Conservation (phyloP, 345 rosid species). For the Brassica juncea region DNA sequence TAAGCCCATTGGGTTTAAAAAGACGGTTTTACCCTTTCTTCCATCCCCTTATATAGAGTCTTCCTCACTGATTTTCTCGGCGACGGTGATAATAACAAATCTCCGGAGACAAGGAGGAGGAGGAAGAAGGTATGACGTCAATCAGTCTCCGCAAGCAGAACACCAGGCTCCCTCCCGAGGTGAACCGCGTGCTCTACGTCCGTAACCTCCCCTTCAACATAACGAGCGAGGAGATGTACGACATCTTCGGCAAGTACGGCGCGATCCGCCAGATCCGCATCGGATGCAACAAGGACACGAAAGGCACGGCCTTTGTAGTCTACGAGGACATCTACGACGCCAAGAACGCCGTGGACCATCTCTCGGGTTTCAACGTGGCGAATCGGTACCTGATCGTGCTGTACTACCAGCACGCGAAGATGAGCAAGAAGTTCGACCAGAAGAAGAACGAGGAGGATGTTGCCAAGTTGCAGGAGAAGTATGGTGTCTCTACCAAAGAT, state of each 20-base stretch:
- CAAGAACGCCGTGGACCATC: conserved; percentile 94
- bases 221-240: conserved; percentile 99
- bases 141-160: conserved; percentile 81
- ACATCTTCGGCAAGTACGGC: conserved; percentile 95
- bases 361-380: conserved; percentile 97
- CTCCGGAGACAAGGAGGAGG: conserved; percentile 15
- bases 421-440: conserved; percentile 93
- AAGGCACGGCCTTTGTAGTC: conserved; percentile 92
- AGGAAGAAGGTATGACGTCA: conserved; percentile 52
- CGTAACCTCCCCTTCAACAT: conserved; percentile 98
- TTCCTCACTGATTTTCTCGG: neutral
- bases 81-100: conserved; percentile 12
- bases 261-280: conserved; percentile 96
- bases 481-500: conserved; percentile 85
- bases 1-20: neutral
- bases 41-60: neutral
- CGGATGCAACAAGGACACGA: conserved; percentile 85
- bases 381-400: conserved; percentile 85
- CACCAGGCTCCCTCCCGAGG: conserved; percentile 94
- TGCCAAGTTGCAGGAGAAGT: conserved; percentile 86
- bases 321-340: conserved; percentile 98
- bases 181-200: conserved; percentile 88
- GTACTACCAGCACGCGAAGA: conserved; percentile 91
- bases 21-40: conserved; percentile 27
- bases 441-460: conserved; percentile 91